Evolutionary conservation across 495 filamentous ascomycete genomes (phyloP), one percentile per base, ranked within the genome.

Genomic region (Geopyxis carbonaria): DNA sequence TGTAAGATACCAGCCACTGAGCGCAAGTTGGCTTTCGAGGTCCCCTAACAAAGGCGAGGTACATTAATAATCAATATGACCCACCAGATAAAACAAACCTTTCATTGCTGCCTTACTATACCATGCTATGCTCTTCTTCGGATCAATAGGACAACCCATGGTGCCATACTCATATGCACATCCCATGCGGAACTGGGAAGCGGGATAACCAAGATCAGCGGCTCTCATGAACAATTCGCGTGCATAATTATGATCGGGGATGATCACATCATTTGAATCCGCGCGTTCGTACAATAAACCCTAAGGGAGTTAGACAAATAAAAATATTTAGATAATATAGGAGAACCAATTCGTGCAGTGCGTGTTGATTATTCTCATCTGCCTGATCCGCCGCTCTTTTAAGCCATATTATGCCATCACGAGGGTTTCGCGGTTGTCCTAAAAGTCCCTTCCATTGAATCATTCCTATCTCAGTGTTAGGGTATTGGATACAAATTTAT

Each of bases 1-100:
- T 0, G 89, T 97, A 16, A 97, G 65, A 53, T 97, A 97, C 89
- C 89, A 97, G 2, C 89, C 89, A 46, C 76, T 82, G 13, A 97
- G 69, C 3, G 89, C 84, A 19, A 97, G 68, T 57, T 94, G 87
- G 38, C 75, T 80, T 57, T 94, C 83, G 53, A 93, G 89, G 59
- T 97, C 89, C 5, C 38, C 38, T 39, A 28, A 14, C 22, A 22
- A 5, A 18, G 15, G 34, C n/a, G n/a, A n/a, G n/a, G n/a, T n/a
- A n/a, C n/a, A n/a, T n/a, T n/a, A n/a, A n/a, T n/a, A n/a, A n/a
- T n/a, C n/a, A n/a, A n/a, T n/a, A n/a, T n/a, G n/a, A n/a, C n/a
- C n/a, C n/a, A n/a, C n/a, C n/a, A n/a, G n/a, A n/a, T n/a, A 21
- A 14, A 39, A 28, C 8, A 20, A 11, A 38, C 82, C 85, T 61